phyloP scores from a whole-genome alignment of 2,329 filamentous ascomycete genomes.

The Fusarium heterosporum region DNA sequence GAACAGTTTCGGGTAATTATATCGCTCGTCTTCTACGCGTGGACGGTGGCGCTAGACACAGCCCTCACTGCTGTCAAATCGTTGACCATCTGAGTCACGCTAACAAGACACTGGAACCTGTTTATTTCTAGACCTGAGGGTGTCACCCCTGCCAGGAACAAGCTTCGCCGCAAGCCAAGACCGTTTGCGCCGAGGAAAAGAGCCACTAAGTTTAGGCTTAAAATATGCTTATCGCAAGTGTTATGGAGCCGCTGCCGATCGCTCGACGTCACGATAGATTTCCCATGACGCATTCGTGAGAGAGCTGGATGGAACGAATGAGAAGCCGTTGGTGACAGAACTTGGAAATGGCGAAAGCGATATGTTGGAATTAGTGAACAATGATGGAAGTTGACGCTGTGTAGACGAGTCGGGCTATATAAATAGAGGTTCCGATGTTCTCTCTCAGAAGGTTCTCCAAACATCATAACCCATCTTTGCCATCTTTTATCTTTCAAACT shows the following conservation, averaged over 20 bases:
- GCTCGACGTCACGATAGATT: constrained; percentile 33
- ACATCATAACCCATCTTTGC: background rate
- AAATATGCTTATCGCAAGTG: constrained; percentile 38
- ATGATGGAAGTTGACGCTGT: constrained; percentile 6
- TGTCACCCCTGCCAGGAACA: background rate
- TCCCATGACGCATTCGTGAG: constrained; percentile 32
- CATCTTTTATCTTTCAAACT: background rate
- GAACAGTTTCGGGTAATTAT: background rate
- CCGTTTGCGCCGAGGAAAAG: background rate
- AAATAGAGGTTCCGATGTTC: background rate
- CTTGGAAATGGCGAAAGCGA: background rate
- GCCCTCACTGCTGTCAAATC: background rate
- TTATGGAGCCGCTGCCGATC: constrained; percentile 23
- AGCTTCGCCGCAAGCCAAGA: background rate
- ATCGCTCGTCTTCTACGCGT: background rate
- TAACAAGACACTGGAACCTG: background rate
- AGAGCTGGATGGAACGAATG: constrained; percentile 9
- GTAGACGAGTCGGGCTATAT: constrained; percentile 5
- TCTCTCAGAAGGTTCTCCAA: background rate
- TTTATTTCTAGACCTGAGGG: background rate
- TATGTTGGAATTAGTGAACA: constrained; percentile 2
- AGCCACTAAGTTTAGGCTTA: constrained; percentile 25
- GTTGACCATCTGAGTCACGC: background rate
- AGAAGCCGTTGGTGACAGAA: constrained; percentile 1
- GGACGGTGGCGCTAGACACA: constrained; percentile 10